These are phyloP conservation scores for Solanum acaule DNA, from an alignment of 257 asterid genomes.

Conservation along the genomic window DNA sequence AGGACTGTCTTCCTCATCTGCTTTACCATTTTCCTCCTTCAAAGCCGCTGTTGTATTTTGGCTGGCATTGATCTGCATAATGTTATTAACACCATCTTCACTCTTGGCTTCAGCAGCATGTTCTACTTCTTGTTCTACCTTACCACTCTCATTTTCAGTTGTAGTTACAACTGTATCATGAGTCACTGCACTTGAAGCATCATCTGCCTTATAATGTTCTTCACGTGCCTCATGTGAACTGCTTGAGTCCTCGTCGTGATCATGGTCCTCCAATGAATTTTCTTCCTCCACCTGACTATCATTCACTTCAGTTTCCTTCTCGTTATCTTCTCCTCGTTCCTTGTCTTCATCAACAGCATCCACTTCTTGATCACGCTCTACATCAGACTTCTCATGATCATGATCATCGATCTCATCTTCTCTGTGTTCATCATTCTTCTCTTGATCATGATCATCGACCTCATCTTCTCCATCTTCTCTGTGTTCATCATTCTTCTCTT, in stretches of 20 bases:
- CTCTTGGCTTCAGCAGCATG: constrained; percentile 13
- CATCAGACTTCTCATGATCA: constrained; percentile 54
- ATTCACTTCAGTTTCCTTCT: constrained; percentile 38
- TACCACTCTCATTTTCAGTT: constrained; percentile 27
- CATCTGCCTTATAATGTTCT: constrained; percentile 89
- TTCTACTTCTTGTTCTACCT: constrained; percentile 22
- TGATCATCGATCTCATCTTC: constrained; percentile 43
- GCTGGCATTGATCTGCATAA: constrained; percentile 6
- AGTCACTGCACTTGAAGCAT: constrained; percentile 97
- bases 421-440: constrained; percentile 32
- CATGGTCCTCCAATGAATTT: constrained; percentile 23
- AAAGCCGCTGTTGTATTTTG: constrained; percentile 14
- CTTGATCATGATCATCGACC: constrained; percentile 37
- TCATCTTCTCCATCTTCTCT: constrained; percentile 35
- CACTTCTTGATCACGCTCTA: constrained; percentile 42
- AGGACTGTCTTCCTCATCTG: constrained; percentile 14
- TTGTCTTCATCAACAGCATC: constrained; percentile 32
- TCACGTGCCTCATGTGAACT: constrained; percentile 64
- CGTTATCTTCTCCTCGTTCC: constrained; percentile 37
- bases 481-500: constrained; percentile 37
- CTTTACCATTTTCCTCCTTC: constrained; percentile 25
- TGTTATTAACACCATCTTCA: constrained; percentile 11
- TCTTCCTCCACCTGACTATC: constrained; percentile 29
- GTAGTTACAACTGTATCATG: constrained; percentile 27
- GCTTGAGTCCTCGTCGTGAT: constrained; percentile 33